Evolutionary conservation across 202 grass and related monocot genomes (phyloP), one percentile per base, ranked within the genome.

Genomic region (Musa balbisiana): DNA sequence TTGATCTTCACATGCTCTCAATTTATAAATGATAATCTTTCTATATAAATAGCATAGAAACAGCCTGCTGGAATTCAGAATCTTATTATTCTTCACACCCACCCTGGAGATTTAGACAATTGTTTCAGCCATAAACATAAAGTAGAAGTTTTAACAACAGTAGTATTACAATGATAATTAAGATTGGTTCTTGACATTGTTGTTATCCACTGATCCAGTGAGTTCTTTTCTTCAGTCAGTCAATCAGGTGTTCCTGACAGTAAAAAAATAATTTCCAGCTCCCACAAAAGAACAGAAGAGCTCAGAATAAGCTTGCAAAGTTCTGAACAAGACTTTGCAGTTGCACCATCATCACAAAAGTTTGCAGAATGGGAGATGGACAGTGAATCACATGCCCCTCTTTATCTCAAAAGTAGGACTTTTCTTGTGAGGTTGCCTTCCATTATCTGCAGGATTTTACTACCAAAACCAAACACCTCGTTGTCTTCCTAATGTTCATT

Each of bases 321-420:
- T 65, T 65, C 63, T 65, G 63, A 65, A 9, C 21, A 65, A 26
- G 20, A 65, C 63, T 27, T 65, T 26, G 63, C 63, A 65, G 63
- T 60, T 60, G 56, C 56, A 60, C 56, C 63, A 65, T 24, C 63
- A 65, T 21, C 68, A 71, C n/a, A 71, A 51, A 59, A 33, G 55
- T 27, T 56, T 75, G 25, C n/a, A 33, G 55, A 24, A 43, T 49
- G n/a, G 73, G 33, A 54, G 22, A 54, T 62, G 73, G 33, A 59
- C 73, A 75, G 73, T 75, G 73, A 43, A 26, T 75, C 73, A 75
- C 73, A 75, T 75, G 73, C 8, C 15, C 59, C 72, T 58, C 72
- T 59, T 43, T 43, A 24, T 72, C 69, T 54, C 55, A 49, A 60
- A 49, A 62, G 72, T 13, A 53, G 70, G 49, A 15, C 20, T 24